Base-by-base conservation (phyloP, 2,329 filamentous ascomycete genomes). In the Didymosphaeria variabile region DNA sequence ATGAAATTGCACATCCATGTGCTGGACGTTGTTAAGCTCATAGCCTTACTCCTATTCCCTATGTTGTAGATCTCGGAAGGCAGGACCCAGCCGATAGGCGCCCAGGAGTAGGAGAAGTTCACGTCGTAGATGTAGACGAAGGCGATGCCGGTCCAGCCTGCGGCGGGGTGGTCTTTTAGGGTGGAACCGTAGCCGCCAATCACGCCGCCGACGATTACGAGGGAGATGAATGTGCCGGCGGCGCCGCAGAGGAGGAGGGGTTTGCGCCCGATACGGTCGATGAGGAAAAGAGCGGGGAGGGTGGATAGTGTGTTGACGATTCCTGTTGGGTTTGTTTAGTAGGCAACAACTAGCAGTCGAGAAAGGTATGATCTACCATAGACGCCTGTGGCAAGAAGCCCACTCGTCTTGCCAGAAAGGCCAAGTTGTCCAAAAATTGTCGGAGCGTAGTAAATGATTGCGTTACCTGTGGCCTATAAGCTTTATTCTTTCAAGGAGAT, bases 351-450 rank as follows among this genome's bases (percentile, higher is more conserved):
- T 29, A 29, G 26, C 26, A 29, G 6, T 29, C 26, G 26, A 29
- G 26, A 29, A 5, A 29, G 26, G 26, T 29, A 29, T 29, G 4
- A 29, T 29, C 26, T 29, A 29, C 26, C 26, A 6, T 29, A 29
- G 0, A 91, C 89, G 2, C 89, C 90, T 0, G 89, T 91, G 0
- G 89, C 89, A 1, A 91, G 79, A 0, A 91, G 81, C 0, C 85
- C 87, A 0, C 79, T 77, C 0, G 82, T 80, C 55, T 80, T 83
- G 2, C 70, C 70, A 1, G 73, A 75, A 13, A 84, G 58, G 26
- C 58, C 58, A 40, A 61, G 38, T 6, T 38, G 44, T 12, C 36
- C 29, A 32, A 61, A 89, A 0, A 89, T 79, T 0, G 84, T 72
- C 0, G 87, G 87, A 0, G 87, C 87, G 56, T 89, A 89, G 87